Evolutionary conservation across 2,329 filamentous ascomycete species (phyloP), one percentile per base, ranked within the genome.

Genomic region (Parastagonospora nodorum): DNA sequence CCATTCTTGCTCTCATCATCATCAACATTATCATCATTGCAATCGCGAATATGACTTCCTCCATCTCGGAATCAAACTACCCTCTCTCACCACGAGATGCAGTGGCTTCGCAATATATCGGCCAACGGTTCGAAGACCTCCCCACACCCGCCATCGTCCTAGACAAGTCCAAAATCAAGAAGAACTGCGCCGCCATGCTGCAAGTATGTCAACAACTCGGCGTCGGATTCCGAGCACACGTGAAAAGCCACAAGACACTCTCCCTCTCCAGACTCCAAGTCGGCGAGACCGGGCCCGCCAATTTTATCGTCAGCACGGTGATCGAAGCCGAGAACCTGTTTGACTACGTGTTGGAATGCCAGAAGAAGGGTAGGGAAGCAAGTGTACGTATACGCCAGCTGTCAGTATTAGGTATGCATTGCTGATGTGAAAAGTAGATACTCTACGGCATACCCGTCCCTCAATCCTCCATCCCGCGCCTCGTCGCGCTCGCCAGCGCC

Each of bases 201-300:
- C 77, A 84, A 10, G 83, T 88, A 0, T 81, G 82, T 11, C 69
- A 80, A 35, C 74, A 75, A 42, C 74, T 92, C 11, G 77, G 80
- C 0, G 78, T 92, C 19, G 81, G 80, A 6, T 93, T 90, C 77
- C 79, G 90, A 51, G 86, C 88, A 1, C 90, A 94, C 69, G 84
- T 93, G 52, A 94, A 94, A 75, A 92, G 88, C 16, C 90, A 94
- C 72, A 94, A 94, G 86, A 91, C 88, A 0, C 75, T 78, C 5
- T 83, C 91, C 69, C 72, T 90, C 42, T 82, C 87, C 2, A 78
- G 79, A 45, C 73, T 91, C 19, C 88, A 92, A 80, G 84, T 91
- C n/a, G 88, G 88, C 8, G 45, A 50, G 5, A 71, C 80, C 27
- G 63, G 74, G 39, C 80, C 82, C 4, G 75, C 80, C 15, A 85